phyloP scores from a whole-genome alignment of 768 basidiomycete genomes.

The Lepiota subincarnata region DNA sequence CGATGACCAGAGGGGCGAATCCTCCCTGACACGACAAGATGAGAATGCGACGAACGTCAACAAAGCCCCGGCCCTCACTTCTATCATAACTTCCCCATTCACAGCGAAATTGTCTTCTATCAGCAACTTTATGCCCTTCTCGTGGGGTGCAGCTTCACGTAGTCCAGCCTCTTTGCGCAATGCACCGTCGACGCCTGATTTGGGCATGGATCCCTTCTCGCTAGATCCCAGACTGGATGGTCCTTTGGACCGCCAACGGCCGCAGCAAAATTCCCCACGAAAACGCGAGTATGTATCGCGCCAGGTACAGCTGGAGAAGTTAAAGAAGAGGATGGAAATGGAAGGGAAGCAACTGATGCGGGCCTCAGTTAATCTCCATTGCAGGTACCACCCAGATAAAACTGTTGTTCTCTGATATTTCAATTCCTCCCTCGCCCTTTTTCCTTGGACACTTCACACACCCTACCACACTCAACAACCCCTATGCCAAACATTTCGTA shows the following conservation, averaged over 20 bases:
- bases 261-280: neutral
- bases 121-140: conserved; percentile 55
- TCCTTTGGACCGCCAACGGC: neutral
- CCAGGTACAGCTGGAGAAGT: conserved; percentile 61
- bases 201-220: neutral
- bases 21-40: neutral
- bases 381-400: conserved; percentile 34
- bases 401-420: conserved; percentile 35
- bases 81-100: conserved; percentile 46
- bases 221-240: conserved; percentile 3
- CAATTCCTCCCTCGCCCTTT: conserved; percentile 19
- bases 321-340: conserved; percentile 50
- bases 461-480: neutral
- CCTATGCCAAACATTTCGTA: conserved; percentile 7
- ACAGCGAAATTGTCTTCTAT: conserved; percentile 59
- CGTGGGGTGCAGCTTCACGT: conserved; percentile 31
- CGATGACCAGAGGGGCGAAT: neutral
- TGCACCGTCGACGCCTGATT: neutral
- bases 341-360: conserved; percentile 28
- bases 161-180: conserved; percentile 11
- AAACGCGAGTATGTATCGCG: conserved; percentile 51
- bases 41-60: conserved; percentile 4
- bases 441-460: conserved; percentile 15
- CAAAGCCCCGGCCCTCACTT: conserved; percentile 36
- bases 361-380: conserved; percentile 26